phyloP scores from a whole-genome alignment of 23 red algal genomes.

The Gracilaria gracilis region DNA sequence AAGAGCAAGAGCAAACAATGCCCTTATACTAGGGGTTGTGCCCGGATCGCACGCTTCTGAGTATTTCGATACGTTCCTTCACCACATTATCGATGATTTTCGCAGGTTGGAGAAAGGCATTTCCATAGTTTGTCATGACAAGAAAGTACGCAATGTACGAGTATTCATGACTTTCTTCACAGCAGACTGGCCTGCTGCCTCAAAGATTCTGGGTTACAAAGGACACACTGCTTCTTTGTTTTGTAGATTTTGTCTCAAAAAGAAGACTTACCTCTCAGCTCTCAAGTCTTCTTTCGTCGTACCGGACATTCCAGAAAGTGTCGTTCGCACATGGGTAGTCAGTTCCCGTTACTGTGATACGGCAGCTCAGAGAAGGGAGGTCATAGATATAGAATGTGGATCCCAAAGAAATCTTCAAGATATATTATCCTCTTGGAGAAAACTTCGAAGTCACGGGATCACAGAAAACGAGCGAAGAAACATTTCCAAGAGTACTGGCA shows the following conservation, averaged over 20 bases:
- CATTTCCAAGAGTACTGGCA: not conserved
- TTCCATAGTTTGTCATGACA: not conserved
- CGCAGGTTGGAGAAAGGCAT: not conserved
- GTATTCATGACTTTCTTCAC: not conserved
- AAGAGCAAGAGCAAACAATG: not conserved
- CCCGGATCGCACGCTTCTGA: conserved; percentile 3
- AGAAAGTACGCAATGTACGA: not conserved
- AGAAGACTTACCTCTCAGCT: not conserved
- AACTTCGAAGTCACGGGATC: not conserved
- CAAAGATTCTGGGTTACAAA: conserved; percentile 10
- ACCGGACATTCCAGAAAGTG: not conserved
- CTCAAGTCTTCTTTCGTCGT: not conserved
- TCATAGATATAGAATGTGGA: not conserved
- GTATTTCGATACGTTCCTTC: conserved; percentile 6
- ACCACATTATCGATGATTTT: conserved; percentile 2
- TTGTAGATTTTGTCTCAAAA: conserved; percentile 12
- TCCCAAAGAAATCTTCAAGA: not conserved
- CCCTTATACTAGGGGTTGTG: not conserved
- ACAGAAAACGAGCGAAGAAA: not conserved
- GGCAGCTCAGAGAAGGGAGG: not conserved
- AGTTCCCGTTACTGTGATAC: not conserved
- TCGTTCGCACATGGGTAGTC: not conserved
- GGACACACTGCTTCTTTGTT: conserved; percentile 25
- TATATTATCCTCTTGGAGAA: not conserved
- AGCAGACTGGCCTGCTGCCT: conserved; percentile 25